These are phyloP conservation scores for Trichothecium sympodiale DNA, from an alignment of 2,329 filamentous ascomycete genomes.

Conservation along the genomic window DNA sequence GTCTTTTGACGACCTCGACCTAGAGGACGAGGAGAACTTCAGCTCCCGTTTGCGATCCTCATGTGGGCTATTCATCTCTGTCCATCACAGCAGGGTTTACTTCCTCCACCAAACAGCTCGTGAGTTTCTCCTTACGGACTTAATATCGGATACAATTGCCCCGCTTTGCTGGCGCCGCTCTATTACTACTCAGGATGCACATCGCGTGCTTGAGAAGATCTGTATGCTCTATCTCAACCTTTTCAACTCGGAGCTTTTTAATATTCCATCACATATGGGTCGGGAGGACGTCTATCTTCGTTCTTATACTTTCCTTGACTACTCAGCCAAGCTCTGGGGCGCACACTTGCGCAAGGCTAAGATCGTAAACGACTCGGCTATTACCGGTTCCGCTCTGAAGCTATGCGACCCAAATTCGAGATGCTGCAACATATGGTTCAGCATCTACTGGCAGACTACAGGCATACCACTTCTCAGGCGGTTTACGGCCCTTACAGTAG, in stretches of 20 bases:
- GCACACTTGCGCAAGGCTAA: conserved; percentile 10
- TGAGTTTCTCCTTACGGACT: conserved; percentile 16
- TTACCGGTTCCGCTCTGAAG: conserved; percentile 3
- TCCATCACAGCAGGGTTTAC: conserved; percentile 15
- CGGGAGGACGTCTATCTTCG: neutral
- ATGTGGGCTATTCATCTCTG: conserved; percentile 17
- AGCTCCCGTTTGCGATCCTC: conserved; percentile 9
- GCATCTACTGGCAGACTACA: too few species aligned
- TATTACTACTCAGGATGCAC: conserved; percentile 10
- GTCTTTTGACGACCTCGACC: conserved; percentile 9
- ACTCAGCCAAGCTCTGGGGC: conserved; percentile 11
- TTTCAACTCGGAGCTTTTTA: conserved; percentile 4
- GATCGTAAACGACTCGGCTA: conserved; percentile 3
- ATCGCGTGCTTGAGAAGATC: conserved; percentile 11
- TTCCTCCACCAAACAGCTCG: conserved; percentile 20
- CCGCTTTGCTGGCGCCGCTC: conserved; percentile 10
- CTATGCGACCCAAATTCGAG: conserved; percentile 8
- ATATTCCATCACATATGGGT: neutral
- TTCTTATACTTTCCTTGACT: conserved; percentile 8
- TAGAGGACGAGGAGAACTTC: conserved; percentile 7
- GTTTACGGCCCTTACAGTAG: conserved; percentile 6
- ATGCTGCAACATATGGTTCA: too few species aligned
- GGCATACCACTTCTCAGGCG: neutral
- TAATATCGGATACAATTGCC: conserved; percentile 1
- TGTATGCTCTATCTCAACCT: conserved; percentile 12